phyloP scores from a whole-genome alignment of 2,329 filamentous ascomycete species.

The Colletotrichum abscissum region DNA sequence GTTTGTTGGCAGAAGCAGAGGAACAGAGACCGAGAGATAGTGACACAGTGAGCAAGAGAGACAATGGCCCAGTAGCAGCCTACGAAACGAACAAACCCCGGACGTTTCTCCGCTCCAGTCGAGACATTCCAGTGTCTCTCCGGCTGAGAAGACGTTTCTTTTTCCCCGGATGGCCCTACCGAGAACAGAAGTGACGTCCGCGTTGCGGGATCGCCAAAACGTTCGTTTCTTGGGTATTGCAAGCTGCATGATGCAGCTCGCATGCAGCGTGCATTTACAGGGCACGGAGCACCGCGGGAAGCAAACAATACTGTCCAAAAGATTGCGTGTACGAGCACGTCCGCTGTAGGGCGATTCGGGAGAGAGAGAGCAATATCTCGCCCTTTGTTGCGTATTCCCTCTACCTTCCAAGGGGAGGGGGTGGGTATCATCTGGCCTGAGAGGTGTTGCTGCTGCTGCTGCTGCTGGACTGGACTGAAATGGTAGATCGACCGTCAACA shows the following conservation, averaged over 20 bases:
- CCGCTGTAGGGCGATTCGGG: background rate
- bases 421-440: background rate
- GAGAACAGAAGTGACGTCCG: constrained; percentile 35
- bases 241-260: background rate
- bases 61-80: background rate
- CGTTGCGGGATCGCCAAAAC: constrained; percentile 26
- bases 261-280: background rate
- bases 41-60: background rate
- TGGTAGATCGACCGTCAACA: constrained; percentile 2
- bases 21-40: background rate
- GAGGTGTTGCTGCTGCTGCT: background rate
- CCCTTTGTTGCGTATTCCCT: background rate
- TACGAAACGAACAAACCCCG: background rate
- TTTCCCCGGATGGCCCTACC: constrained; percentile 30
- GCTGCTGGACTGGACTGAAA: background rate
- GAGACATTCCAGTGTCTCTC: constrained; percentile 12
- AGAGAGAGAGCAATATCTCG: background rate
- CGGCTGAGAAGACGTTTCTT: constrained; percentile 9
- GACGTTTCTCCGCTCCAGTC: background rate
- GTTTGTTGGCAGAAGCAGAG: background rate
- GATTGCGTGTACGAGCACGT: background rate
- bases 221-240: constrained; percentile 11
- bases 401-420: background rate
- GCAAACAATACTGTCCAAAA: background rate
- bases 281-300: background rate